phyloP scores from a whole-genome alignment of 768 basidiomycete species.

The Cyathus striatus region DNA sequence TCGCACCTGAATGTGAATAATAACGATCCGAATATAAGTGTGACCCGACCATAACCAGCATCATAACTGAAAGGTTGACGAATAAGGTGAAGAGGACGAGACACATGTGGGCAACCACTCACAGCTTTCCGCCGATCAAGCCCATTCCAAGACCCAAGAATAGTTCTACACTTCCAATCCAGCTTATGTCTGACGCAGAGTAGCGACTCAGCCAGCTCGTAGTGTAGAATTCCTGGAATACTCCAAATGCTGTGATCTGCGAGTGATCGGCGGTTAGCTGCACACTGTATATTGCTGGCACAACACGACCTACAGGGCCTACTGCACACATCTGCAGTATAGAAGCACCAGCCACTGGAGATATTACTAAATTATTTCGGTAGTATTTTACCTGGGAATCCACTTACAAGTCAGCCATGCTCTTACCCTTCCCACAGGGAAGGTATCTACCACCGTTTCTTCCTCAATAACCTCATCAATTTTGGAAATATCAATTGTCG shows the following conservation, averaged over 20 bases:
- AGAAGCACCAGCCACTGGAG: neutral
- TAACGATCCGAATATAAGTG: constrained; percentile 3
- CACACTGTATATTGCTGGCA: neutral
- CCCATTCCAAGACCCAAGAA: constrained; percentile 7
- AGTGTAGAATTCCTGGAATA: constrained; percentile 7
- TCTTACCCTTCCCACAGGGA: neutral
- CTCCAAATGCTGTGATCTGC: constrained; percentile 6
- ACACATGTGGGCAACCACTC: too few species aligned
- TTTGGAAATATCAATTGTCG: too few species aligned
- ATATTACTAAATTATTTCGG: neutral
- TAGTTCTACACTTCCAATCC: constrained; percentile 8
- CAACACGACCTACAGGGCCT: neutral
- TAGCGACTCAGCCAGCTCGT: constrained; percentile 3
- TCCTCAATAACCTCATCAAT: too few species aligned
- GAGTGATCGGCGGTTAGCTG: neutral
- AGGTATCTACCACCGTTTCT: too few species aligned
- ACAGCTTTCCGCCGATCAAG: constrained; percentile 7
- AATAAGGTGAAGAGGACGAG: neutral
- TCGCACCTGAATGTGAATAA: constrained; percentile 6
- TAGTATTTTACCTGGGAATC: neutral
- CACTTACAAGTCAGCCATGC: neutral
- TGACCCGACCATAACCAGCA: constrained; percentile 7
- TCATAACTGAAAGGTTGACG: constrained; percentile 3
- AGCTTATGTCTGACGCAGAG: constrained; percentile 7
- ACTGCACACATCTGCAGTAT: neutral